phyloP scores from a whole-genome alignment of 441 rosid species.

The Erodium trifolium region DNA sequence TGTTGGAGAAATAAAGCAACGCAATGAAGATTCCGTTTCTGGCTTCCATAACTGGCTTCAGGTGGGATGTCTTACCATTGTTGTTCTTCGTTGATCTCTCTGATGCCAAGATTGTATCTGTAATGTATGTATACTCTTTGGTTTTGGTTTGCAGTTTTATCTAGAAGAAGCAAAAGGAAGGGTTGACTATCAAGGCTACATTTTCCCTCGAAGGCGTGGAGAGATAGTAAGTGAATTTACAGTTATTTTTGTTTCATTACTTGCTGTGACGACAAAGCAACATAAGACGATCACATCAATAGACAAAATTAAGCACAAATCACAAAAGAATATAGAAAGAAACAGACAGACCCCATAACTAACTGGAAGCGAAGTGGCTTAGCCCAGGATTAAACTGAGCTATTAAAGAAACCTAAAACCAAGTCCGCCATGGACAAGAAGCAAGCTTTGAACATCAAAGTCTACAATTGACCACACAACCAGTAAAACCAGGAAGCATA shows the following conservation, averaged over 20 bases:
- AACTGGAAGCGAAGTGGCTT: no score
- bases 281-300: no score
- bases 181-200: constrained; percentile 83
- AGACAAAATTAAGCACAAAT: no score
- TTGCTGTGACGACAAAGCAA: not conserved
- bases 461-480: no score
- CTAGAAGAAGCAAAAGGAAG: constrained; percentile 83
- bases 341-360: no score
- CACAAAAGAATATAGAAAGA: no score
- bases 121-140: not conserved
- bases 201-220: constrained; percentile 65
- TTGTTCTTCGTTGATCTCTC: not conserved
- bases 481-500: no score
- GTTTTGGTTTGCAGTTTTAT: constrained; percentile 43
- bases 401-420: not conserved
- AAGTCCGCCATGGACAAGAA: not conserved
- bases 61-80: constrained; percentile 32
- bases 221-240: constrained; percentile 42
- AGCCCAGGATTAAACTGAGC: no score
- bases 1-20: constrained; percentile 83
- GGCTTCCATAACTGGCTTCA: constrained; percentile 99
- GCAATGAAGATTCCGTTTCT: constrained; percentile 61
- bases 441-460: not conserved
- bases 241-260: not conserved
- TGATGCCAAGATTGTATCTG: not conserved